phyloP scores from a whole-genome alignment of 2,329 filamentous ascomycete genomes.

The Stenocarpella maydis region DNA sequence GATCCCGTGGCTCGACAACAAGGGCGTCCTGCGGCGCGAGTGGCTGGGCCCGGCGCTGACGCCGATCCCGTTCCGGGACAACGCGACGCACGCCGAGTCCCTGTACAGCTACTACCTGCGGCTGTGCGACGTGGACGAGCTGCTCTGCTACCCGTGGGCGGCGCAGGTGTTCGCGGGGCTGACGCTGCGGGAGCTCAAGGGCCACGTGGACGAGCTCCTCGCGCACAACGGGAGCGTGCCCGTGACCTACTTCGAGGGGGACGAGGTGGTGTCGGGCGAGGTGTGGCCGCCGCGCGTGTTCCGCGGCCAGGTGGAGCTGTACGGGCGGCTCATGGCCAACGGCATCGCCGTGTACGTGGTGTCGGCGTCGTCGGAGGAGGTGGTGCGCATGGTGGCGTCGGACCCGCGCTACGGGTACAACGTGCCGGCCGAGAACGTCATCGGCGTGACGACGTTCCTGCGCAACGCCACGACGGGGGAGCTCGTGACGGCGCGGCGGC shows the following conservation, averaged over 20 bases:
- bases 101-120: slow-evolving; percentile 56
- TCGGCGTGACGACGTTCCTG: slow-evolving; percentile 52
- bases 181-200: slow-evolving; percentile 34
- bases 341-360: slow-evolving; percentile 55
- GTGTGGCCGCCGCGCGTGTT: slow-evolving; percentile 49
- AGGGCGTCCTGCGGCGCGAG: slow-evolving; percentile 50
- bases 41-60: slow-evolving; percentile 50
- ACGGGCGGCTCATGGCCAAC: slow-evolving; percentile 52
- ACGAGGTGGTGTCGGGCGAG: slow-evolving; percentile 41
- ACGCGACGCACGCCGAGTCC: slow-evolving; percentile 47
- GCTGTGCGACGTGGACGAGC: slow-evolving; percentile 51
- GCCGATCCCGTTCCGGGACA: slow-evolving; percentile 53
- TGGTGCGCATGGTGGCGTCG: slow-evolving; percentile 55
- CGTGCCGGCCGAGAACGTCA: slow-evolving; percentile 53
- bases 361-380: slow-evolving; percentile 52
- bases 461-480: slow-evolving; percentile 42
- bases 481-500: slow-evolving; percentile 49
- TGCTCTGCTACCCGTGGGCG: slow-evolving; percentile 53
- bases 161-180: slow-evolving; percentile 53
- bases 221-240: slow-evolving; percentile 45
- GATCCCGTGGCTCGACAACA: slow-evolving; percentile 53
- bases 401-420: slow-evolving; percentile 56
- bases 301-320: slow-evolving; percentile 52
- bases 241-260: slow-evolving; percentile 48
- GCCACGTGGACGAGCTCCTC: slow-evolving; percentile 26